Conservation (phyloP, 768 basidiomycete genomes). For the Phanerochaete carnosa region DNA sequence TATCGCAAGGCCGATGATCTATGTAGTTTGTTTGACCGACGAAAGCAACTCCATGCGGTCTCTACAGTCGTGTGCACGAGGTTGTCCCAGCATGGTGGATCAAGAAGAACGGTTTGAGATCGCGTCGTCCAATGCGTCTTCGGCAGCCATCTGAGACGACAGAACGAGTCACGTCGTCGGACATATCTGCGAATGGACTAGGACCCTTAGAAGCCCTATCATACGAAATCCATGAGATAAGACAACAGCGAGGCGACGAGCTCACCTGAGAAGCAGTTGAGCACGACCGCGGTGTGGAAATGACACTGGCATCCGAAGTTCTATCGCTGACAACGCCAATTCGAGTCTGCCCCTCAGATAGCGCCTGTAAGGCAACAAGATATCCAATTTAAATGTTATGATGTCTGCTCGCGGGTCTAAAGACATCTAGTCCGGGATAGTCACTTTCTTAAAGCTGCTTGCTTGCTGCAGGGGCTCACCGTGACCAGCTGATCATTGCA, state of each 20-base stretch:
- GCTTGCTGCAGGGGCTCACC: background rate
- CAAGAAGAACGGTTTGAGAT: background rate
- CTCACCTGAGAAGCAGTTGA: background rate
- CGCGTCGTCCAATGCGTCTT: background rate
- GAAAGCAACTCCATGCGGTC: background rate
- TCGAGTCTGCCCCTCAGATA: background rate
- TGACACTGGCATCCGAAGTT: conserved; percentile 3
- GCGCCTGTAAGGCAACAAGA: background rate
- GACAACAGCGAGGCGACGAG: background rate
- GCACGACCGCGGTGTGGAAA: conserved; percentile 1
- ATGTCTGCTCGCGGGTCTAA: background rate
- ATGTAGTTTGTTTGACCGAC: background rate
- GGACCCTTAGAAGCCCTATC: background rate
- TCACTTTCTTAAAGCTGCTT: background rate
- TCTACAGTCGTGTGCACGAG: background rate
- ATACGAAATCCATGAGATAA: background rate
- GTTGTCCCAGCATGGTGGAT: background rate
- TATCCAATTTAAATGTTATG: background rate
- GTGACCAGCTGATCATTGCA: background rate
- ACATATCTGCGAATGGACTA: background rate
- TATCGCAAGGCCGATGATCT: background rate
- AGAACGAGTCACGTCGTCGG: background rate
- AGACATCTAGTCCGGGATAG: background rate
- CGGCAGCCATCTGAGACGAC: background rate
- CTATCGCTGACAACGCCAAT: conserved; percentile 1